Base-by-base conservation (phyloP, 352 stramenopile genomes). In the Phytophthora pseudosyringae region DNA sequence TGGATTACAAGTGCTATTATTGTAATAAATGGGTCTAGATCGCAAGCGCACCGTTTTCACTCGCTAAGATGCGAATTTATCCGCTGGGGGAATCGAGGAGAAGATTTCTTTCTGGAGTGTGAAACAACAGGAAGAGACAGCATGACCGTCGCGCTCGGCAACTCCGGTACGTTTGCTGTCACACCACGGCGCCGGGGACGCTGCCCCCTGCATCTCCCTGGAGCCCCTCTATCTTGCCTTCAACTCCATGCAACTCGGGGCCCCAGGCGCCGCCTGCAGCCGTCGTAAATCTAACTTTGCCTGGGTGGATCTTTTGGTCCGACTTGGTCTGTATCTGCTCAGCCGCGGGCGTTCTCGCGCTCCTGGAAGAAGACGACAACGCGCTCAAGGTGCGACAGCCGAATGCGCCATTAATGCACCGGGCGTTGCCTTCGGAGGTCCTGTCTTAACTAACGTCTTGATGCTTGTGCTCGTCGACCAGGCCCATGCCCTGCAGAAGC, bases 311-410 rank as follows among this genome's bases (percentile, higher is more conserved):
- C 64, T 76, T 73, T 79, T 64, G 11, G 46, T 52, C 35, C 16
- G 12, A 48, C n/a, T 64, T 21, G 69, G 18, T 51, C 13, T 60
- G 18, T 64, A 41, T 53, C 15, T 72, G 31, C 33, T 44, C 54
- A 98, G 91, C 89, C 58, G 87, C 83, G 52, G 90, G 89, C 52
- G 81, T 98, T 38, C 72, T 98, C 55, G 90, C 89, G 63, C 83
- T 97, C 51, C 71, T 98, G 32, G 89, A 97, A 69, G 91, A 98
- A 81, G 85, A 98, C 26, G 90, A 98, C 80, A 83, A 97, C 59
- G 71, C 77, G 25, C 83, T 98, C 43, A 95, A 91, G 78, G 86
- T 94, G 57, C 54, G 62, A 16, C 32, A 38, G 11, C 10, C n/a
- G 1, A 18, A 28, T 25, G 31, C 13, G 26, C 8, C 54, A 25